Evolutionary conservation across 768 basidiomycete species (phyloP), one percentile per base, ranked within the genome.

Genomic region (Asterophora lycoperdoides): DNA sequence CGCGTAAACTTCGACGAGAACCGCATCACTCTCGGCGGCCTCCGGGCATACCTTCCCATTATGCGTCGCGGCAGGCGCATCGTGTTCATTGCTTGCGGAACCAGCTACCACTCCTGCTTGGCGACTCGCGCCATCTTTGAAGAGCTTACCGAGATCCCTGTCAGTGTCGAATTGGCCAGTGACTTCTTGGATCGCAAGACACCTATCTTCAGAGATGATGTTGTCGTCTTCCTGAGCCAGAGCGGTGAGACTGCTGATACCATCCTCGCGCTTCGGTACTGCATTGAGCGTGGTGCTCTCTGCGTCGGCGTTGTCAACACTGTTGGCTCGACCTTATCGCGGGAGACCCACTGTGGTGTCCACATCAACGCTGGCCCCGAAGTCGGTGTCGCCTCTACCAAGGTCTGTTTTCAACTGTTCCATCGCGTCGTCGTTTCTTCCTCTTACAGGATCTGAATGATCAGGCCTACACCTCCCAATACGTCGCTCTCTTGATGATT

Each of bases 321-420:
- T 30, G 96, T 99, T 60, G 96, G 96, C 41, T 96, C 93, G 18
- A 97, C 95, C 3, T 81, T 98, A 59, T 97, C 95, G 36, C 89
- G 95, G 63, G 93, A 98, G 72, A 93, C 94, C 2, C 96, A 99
- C 74, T 96, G 93, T 55, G 96, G 96, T 86, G 86, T 99, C 44
- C 96, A 98, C 73, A 97, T 99, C 75, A 99, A 99, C 63, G 96
- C 93, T 60, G 93, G 93, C 15, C 94, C 94, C 46, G 94, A 98
- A 75, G 93, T 99, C 56, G 95, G 96, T 78, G 96, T 99, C 51
- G 96, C 96, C 5, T 97, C 93, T 14, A 98, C 96, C 51, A 99
- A 99, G 82, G 87, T 84, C 37, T 45, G 71, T 62, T 6, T 40
- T 44, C 37, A 23, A 3, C 6, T 23, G 40, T 17, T 11, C 18